Percentiles rank a stretch among this genome's conserved stretches.
Evolutionary conservation across 202 grass and related monocot genomes (phyloP).

Genomic region (Cymbopogon flexuosus): DNA sequence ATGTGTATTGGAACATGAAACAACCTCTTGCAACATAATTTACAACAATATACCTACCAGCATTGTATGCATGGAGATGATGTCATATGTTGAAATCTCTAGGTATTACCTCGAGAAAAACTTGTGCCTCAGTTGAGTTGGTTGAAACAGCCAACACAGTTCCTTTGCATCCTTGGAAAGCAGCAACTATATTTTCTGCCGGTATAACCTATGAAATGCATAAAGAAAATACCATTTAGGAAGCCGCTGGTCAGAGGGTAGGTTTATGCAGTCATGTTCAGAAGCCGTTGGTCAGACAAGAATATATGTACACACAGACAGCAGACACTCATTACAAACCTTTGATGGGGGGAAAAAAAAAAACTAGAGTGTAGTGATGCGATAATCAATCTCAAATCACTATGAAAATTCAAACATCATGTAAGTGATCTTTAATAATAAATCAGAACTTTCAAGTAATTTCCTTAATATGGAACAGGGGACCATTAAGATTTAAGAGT

Average conservation of each 20-base stretch:
- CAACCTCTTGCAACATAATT: conserved; percentile 9
- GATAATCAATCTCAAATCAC: background rate
- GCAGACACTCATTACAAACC: background rate
- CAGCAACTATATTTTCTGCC: conserved; percentile 91
- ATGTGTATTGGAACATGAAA: background rate
- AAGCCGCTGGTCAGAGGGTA: background rate
- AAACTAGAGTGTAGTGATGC: background rate
- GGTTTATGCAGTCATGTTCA: background rate
- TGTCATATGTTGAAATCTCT: conserved; percentile 1
- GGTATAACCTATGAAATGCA: conserved; percentile 73
- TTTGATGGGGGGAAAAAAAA: too few relatives aligned
- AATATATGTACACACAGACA: background rate
- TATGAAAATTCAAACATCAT: background rate
- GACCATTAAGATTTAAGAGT: background rate
- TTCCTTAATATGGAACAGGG: background rate
- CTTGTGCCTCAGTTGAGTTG: conserved; percentile 76
- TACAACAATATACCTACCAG: background rate
- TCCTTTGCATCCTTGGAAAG: conserved; percentile 68
- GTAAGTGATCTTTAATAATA: background rate
- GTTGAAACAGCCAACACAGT: conserved; percentile 73
- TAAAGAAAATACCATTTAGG: conserved; percentile 6
- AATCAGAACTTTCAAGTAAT: background rate
- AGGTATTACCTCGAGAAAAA: conserved; percentile 79
- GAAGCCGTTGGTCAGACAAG: background rate
- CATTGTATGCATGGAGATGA: background rate